Evolutionary conservation across 345 rosid genomes (phyloP).

Genomic region (Eucalyptus pauciflora): DNA sequence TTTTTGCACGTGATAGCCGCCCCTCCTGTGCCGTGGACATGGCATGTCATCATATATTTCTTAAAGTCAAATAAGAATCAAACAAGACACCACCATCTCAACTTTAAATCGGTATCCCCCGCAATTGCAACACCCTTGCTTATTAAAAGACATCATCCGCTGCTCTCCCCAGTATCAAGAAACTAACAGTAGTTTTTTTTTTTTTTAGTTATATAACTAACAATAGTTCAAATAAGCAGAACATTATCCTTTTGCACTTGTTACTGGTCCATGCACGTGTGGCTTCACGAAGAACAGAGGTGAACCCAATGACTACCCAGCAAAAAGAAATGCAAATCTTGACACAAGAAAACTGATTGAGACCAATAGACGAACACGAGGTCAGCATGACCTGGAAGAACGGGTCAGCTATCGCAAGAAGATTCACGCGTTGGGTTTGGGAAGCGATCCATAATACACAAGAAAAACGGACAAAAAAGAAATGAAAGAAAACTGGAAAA

Average conservation of each 20-base stretch:
- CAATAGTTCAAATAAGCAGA: not conserved
- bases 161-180: not conserved
- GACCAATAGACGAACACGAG: not conserved
- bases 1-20: slow-evolving; percentile 86
- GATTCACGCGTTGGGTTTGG: not conserved
- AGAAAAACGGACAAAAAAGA: not conserved
- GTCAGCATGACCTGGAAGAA: not conserved
- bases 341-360: not conserved
- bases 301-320: not conserved
- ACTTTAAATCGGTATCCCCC: not conserved
- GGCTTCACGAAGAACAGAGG: not conserved
- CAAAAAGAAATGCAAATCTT: not conserved
- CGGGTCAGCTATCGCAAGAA: not conserved
- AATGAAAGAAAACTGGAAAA: not conserved
- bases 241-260: not conserved
- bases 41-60: not conserved
- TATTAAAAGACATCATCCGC: not conserved
- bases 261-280: not conserved
- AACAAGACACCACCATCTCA: not conserved
- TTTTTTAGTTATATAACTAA: too few species aligned
- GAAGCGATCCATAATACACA: not conserved
- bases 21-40: slow-evolving; percentile 44
- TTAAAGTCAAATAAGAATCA: not conserved
- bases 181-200: not conserved
- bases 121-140: not conserved